Evolutionary conservation across 2,329 filamentous ascomycete genomes (phyloP), one percentile per base, ranked within the genome.

Genomic region (Microdochium trichocladiopsis): DNA sequence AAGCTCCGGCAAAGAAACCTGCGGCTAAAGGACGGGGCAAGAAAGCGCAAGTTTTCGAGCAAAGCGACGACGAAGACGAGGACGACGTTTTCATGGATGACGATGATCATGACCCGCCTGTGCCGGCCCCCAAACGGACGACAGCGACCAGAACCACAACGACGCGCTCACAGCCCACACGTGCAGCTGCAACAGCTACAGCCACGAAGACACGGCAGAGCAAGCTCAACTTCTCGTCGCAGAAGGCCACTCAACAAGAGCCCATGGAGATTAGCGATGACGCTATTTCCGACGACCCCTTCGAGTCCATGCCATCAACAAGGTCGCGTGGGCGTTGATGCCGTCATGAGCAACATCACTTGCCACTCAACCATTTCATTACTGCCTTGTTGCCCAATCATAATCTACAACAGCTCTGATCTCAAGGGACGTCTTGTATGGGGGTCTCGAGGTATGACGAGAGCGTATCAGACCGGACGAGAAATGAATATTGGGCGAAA

Each of bases 191-290:
- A 6, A 41, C 61, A 8, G 51, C 56, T 18, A 37, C 61, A 1
- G 53, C 66, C 11, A 57, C 70, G 16, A 71, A 66, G 53, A 58
- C 63, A 45, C 68, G 67, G 50, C 78, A 81, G 63, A 75, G 76
- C 1, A 78, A 66, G 43, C 63, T 80, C 23, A 78, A 69, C 54
- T 81, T 82, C 56, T 75, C 47, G 14, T 48, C 74, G 10, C 70
- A 77, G 57, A 63, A 66, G 55, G 66, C 70, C 2, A 70, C 72
- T 25, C 73, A 78, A 56, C 66, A 74, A 31, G 71, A 75, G 36
- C 71, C 73, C n/a, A 61, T 80, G 16, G 80, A 84, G 60, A 78
- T 85, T 51, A 86, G 82, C 55, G 82, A 84, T 53, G 83, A 86
- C 61, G 82, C 84, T 64, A 83, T 86, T 47, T 81, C 77, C 0